Evolutionary conservation across 306 rosid genomes (phyloP), one percentile per base, ranked within the genome.

Genomic region (Prunus fruticosa): DNA sequence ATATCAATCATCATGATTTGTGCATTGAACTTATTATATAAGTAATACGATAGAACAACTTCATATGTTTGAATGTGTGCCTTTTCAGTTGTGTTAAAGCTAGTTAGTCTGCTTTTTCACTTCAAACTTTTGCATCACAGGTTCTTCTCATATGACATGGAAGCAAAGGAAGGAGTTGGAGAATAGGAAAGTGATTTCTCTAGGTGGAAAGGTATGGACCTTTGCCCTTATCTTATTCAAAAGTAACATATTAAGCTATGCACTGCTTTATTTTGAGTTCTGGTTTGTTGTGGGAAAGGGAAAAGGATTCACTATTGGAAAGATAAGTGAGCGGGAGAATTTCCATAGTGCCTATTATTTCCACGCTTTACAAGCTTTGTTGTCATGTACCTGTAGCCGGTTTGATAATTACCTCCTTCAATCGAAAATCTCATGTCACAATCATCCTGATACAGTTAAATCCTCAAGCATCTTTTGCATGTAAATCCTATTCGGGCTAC

Each of bases 101-200:
- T 71, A 50, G 13, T 18, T 63, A 20, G 19, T 54, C 43, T 73
- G 18, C 12, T 16, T 45, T 28, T 15, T n/a, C 51, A 69, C 62
- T 10, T 79, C 25, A 11, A 28, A 20, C 1, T 41, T 69, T 32
- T 54, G 51, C 22, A 68, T 80, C 23, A 0, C 79, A 91, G 97
- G 93, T 53, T 68, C 86, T 76, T 84, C 87, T 0, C 90, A 90
- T 82, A 90, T 91, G 96, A 41, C 95, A 67, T 94, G 98, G 97
- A 94, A 87, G 76, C 94, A 91, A 73, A 86, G 86, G 69, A 94
- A 94, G 78, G 88, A 84, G 76, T 72, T 83, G 54, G 97, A 94
- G 85, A 80, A 89, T 78, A 82, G 23, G 71, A 94, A 85, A 77
- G 79, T 90, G n/a, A 84, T 90, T 75, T 84, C 94, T 69, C 89